Base-by-base conservation (phyloP, 495 filamentous ascomycete species). In the Geoglossum glabrum region DNA sequence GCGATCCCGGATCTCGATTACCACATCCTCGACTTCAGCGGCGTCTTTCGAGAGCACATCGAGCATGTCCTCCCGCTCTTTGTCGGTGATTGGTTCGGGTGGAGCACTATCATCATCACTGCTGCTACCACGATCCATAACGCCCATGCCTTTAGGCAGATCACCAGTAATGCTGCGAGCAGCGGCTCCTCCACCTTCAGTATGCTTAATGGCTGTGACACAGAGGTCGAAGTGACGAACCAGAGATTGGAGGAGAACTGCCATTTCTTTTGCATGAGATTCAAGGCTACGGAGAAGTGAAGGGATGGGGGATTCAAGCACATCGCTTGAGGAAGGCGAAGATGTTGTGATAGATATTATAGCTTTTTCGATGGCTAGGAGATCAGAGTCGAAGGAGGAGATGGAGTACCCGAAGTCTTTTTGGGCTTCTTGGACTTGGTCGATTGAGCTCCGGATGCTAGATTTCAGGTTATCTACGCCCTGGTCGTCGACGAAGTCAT, bases 161-260 rank as follows among this genome's bases (percentile, higher is more conserved):
- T 83, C 76, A 3, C 76, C 76, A 13, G 74, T 73, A 56, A 82
- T 78, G 34, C 79, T 74, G 40, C 78, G 74, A 40, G 82, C 77
- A 6, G 87, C 87, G 19, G 83, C 83, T 23, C 78, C 80, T 13
- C 88, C 89, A 26, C 90, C 92, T 72, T 97, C 90, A 1, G 90
- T 95, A 59, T 90, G 85, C 61, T 87, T 85, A 30, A 97, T 82
- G 0, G 93, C 93, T 3, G 81, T 89, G 23, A 92, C 87, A 64
- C 92, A 98, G 57, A 93, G 80, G 68, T 98, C 92, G 63, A 94
- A 97, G 69, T 98, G 93, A 15, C 74, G 74, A n/a, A 87, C 89
- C 23, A 98, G 74, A 1, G 83, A 85, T 61, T 90, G 79, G 0
- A 98, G 75, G 23, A 86, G 73, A 54, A 79, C 72, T 30, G 89